These are phyloP conservation scores for Psidium friedrichsthalianum DNA, from an alignment of 345 rosid species.

Conservation along the genomic window DNA sequence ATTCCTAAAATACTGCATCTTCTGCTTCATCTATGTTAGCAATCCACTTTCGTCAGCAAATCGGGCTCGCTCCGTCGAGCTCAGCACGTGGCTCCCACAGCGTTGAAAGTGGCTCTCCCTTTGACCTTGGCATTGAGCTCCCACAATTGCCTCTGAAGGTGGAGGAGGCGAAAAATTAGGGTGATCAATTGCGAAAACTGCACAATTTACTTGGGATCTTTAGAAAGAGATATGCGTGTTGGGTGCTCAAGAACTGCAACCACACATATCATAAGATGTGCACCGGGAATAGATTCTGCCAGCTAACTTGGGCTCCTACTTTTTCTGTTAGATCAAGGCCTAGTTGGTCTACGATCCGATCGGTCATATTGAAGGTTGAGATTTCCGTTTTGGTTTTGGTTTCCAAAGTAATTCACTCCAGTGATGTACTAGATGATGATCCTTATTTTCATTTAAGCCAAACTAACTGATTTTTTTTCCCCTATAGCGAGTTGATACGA, in stretches of 20 bases:
- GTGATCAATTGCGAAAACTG: neutral
- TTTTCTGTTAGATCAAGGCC: neutral
- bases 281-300: neutral
- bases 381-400: neutral
- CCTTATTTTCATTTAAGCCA: neutral
- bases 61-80: neutral
- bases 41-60: neutral
- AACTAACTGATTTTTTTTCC: neutral
- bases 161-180: neutral
- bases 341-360: neutral
- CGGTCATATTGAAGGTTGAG: neutral
- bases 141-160: neutral
- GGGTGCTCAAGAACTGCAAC: neutral
- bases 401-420: neutral
- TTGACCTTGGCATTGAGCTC: neutral
- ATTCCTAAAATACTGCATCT: too few species aligned
- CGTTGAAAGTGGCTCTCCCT: neutral
- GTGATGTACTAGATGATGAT: neutral
- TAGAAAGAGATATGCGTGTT: neutral
- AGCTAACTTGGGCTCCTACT: neutral
- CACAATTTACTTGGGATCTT: neutral
- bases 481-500: too few species aligned
- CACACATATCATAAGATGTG: neutral
- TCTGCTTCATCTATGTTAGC: too few species aligned
- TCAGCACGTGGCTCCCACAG: neutral